Base-by-base conservation (phyloP, 2,329 filamentous ascomycete genomes). In the Lomentospora prolificans region DNA sequence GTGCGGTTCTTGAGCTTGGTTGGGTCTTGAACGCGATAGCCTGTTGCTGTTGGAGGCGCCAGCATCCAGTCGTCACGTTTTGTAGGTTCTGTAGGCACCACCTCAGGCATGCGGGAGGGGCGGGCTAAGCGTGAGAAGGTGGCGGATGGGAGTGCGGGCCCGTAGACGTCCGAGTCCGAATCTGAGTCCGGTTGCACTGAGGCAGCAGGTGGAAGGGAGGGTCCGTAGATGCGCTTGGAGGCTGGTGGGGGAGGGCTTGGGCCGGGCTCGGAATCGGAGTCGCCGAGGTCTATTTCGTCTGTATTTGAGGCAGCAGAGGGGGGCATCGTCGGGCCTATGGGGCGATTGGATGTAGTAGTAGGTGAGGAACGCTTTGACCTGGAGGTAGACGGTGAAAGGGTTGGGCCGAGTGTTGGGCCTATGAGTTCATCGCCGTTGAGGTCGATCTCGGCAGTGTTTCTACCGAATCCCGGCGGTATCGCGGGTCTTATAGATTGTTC, bases 11-110 rank as follows among this genome's bases (percentile, higher is more conserved):
- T 84, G 58, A 92, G 75, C 69, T 91, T 91, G 3, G 90, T 92
- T 1, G 92, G 89, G 69, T 96, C 91, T 61, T 73, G 87, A 72
- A 60, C 80, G 62, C 80, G 66, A 72, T 72, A 74, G 65, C 75
- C 66, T 71, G 76, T 64, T 22, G 75, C 69, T 2, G 75, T 73
- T 0, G 87, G 87, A 1, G 87, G 87, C 1, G 82, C 79, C 50
- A 90, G 75, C 87, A 91, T 91, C 87, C 87, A 91, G 64, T 89
- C 85, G 72, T 95, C 91, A 63, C 92, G 85, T 66, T 86, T 79
- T 31, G 39, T 30, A 14, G 52, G 52, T 4, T 78, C 53, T 75
- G 51, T 79, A 77, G 17, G 69, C 62, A 36, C 73, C 65, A 70
- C 61, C 3, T 62, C 57, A 14, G 61, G 53, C 3, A 63, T 58